Base-by-base conservation (phyloP, 2,329 filamentous ascomycete genomes). In the Ascomycota sp. region DNA sequence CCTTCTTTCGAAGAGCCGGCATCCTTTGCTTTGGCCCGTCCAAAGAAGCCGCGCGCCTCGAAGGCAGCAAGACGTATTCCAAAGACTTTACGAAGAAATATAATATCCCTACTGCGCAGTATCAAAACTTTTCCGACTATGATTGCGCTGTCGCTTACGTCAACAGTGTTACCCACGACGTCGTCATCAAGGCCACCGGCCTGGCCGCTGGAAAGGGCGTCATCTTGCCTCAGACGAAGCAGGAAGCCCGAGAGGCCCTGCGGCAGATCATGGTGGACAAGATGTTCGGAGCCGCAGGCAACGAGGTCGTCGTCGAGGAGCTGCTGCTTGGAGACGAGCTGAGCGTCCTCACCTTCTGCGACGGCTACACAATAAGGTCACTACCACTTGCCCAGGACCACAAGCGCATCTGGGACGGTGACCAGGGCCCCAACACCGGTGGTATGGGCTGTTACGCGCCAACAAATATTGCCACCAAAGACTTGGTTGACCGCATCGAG, bases 391-490 rank as follows among this genome's bases (percentile, higher is more conserved):
- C 86, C 2, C 89, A 98, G 52, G 89, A 95, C 51, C 89, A 98
- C 61, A 95, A 98, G 65, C 71, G 83, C 36, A 83, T 91, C 38
- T 79, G 78, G 31, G 89, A 98, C 44, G 81, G 79, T 32, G 86
- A 95, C 47, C 65, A 69, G 29, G 89, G 89, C 2, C 80, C 83
- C 23, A 95, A 95, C 56, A 95, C 89, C 2, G 89, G 86, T 35
- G 89, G 89, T 25, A 95, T 95, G 89, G 89, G 89, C 30, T 93
- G 83, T 48, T 95, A 95, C 52, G 83, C 85, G 11, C 80, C 80
- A n/a, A 91, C 85, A 2, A 77, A 70, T 38, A 75, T 85, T 42
- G 74, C 76, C 20, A 77, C 75, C 0, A 67, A 72, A 30, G 69
- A 75, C 36, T 61, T 92, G n/a, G 65, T 89, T 12, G 75, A 75